phyloP scores from a whole-genome alignment of 2,329 filamentous ascomycete genomes.

The Botrytis elliptica region DNA sequence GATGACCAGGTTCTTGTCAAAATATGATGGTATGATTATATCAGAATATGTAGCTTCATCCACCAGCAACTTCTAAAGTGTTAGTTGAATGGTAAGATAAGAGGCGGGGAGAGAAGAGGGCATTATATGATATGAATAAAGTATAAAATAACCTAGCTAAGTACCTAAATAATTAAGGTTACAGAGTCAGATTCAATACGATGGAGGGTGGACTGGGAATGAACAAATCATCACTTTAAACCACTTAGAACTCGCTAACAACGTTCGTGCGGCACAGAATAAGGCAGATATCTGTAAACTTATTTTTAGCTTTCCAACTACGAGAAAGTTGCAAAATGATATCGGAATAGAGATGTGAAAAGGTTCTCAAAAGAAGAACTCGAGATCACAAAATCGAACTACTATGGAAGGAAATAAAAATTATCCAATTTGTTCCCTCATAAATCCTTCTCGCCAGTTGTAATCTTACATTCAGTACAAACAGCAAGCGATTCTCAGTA shows the following conservation, averaged over 20 bases:
- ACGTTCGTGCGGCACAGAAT: not conserved
- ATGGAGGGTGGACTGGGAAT: not conserved
- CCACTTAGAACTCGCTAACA: not conserved
- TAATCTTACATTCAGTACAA: too few species aligned
- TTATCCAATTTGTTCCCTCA: not conserved
- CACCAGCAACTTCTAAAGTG: not conserved
- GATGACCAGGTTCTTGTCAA: not conserved
- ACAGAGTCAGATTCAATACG: not conserved
- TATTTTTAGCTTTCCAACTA: not conserved
- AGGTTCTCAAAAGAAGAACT: not conserved
- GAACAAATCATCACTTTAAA: not conserved
- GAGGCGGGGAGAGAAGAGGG: not conserved
- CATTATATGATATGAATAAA: not conserved
- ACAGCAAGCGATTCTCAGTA: too few species aligned
- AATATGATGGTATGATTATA: not conserved
- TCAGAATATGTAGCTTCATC: not conserved
- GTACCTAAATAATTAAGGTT: not conserved
- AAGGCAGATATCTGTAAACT: not conserved
- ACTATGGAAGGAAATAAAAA: not conserved
- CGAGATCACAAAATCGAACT: not conserved
- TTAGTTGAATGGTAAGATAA: not conserved
- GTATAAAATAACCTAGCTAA: not conserved
- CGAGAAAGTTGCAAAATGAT: not conserved
- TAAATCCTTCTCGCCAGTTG: too few species aligned
- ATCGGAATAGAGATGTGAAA: not conserved